Evolutionary conservation across 352 stramenopile genomes (phyloP), one percentile per base, ranked within the genome.

Genomic region (Phytopythium boreale): DNA sequence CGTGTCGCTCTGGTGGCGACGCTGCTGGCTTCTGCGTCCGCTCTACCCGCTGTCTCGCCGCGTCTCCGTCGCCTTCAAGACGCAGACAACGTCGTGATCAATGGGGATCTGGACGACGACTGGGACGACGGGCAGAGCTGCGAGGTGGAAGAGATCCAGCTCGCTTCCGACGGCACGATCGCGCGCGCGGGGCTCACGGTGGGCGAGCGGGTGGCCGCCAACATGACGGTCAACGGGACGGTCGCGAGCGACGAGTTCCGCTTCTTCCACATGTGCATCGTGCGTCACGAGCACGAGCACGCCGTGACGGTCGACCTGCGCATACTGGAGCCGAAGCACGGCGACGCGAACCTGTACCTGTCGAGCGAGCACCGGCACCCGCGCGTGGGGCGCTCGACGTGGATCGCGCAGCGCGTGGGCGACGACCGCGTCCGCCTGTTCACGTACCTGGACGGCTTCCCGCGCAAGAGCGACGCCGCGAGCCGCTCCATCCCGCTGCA

Each of bases 371-470:
- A 89, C 47, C 77, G 78, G 53, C 77, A 90, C 34, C 86, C 86
- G 37, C 80, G 71, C 57, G 69, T 82, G 63, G 84, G 82, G 17
- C 82, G 81, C 59, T 75, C 85, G 11, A 67, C 83, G 46, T 94
- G 85, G 85, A 90, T 94, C 67, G 68, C 83, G 5, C 82, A 92
- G 69, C 78, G 64, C 2, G 69, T 64, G 0, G 80, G 82, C 43
- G 74, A 78, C 62, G 84, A 92, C 34, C 61, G 72, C 24, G 72
- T 94, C 43, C 80, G 79, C 56, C 74, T 94, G 15, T 87, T 70
- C 61, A 94, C 86, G 56, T 94, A 93, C 55, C 65, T 94, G 15
- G 84, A 92, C 36, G 86, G 85, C 11, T 94, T 92, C 59, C 82
- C 83, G 12, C 83, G 85, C 47, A 79, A 79, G 44, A 60, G 62